These are phyloP conservation scores for Fistulinella cinereoalba DNA, from an alignment of 1,284 basidiomycete genomes.

Conservation along the genomic window DNA sequence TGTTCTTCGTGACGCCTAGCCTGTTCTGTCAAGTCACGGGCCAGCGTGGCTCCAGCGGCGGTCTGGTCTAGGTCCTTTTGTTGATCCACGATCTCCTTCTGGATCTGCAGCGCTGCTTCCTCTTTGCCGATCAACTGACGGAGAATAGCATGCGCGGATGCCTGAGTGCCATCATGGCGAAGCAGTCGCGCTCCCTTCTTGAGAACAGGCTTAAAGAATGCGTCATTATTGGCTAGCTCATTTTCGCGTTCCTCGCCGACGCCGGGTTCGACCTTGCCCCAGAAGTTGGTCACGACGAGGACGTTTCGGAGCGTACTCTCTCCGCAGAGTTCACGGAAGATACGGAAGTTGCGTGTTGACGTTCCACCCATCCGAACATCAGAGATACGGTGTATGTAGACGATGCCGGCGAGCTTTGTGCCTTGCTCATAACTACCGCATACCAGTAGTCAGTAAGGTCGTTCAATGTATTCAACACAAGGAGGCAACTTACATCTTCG, in stretches of 20 bases:
- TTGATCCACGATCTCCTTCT: slow-evolving; percentile 42
- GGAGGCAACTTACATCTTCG: slow-evolving; percentile 30
- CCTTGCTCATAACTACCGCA: slow-evolving; percentile 37
- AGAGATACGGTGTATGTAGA: slow-evolving; percentile 56
- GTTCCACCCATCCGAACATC: slow-evolving; percentile 51
- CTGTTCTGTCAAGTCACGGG: slow-evolving; percentile 38
- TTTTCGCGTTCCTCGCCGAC: slow-evolving; percentile 36
- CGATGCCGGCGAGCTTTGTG: slow-evolving; percentile 46
- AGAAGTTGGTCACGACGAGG: slow-evolving; percentile 51
- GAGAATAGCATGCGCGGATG: slow-evolving; percentile 32
- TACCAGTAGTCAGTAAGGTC: no score
- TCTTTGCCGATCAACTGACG: slow-evolving; percentile 31
- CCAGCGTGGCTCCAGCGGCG: slow-evolving; percentile 40
- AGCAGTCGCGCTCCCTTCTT: slow-evolving; percentile 43
- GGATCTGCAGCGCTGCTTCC: slow-evolving; percentile 39
- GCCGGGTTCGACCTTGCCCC: slow-evolving; percentile 40
- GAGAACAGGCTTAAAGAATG: slow-evolving; percentile 41
- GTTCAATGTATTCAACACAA: no score
- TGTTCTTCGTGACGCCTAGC: slow-evolving; percentile 36
- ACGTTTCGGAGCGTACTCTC: slow-evolving; percentile 47
- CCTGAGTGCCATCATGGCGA: slow-evolving; percentile 33
- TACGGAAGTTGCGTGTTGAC: slow-evolving; percentile 48
- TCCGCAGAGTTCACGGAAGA: slow-evolving; percentile 53
- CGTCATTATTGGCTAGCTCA: slow-evolving; percentile 37
- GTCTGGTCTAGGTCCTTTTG: slow-evolving; percentile 39